Conservation (phyloP, 495 filamentous ascomycete genomes). For the Endocarpon pusillum region DNA sequence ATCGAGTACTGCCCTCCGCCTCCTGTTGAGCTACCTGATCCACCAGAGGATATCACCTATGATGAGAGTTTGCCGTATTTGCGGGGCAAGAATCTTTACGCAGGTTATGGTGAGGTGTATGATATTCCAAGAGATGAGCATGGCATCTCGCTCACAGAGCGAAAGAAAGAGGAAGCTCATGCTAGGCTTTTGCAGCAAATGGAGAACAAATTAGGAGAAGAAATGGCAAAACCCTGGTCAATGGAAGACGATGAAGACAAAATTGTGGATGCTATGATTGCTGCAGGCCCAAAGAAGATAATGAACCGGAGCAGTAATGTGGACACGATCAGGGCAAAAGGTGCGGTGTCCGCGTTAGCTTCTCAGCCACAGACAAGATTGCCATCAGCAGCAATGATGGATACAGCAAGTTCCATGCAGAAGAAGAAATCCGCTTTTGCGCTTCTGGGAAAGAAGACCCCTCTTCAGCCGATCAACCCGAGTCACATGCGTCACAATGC, state of each 20-base stretch:
- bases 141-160: constrained; percentile 45
- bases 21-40: constrained; percentile 51
- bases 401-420: constrained; percentile 19
- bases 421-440: constrained; percentile 24
- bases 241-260: constrained; percentile 23
- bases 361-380: constrained; percentile 11
- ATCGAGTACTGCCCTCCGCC: constrained; percentile 62
- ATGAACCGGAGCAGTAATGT: constrained; percentile 15
- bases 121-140: constrained; percentile 47
- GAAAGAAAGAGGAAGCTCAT: constrained; percentile 36
- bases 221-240: constrained; percentile 9
- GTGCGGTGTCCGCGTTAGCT: constrained; percentile 38
- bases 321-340: constrained; percentile 30
- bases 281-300: constrained; percentile 17
- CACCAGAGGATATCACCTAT: constrained; percentile 58
- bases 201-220: constrained; percentile 7
- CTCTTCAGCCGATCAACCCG: constrained; percentile 23
- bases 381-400: constrained; percentile 6
- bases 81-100: constrained; percentile 45
- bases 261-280: constrained; percentile 41
- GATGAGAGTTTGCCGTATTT: constrained; percentile 35
- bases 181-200: constrained; percentile 3
- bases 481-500: constrained; percentile 41
- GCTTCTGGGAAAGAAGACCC: constrained; percentile 25
- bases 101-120: constrained; percentile 43